Percentiles rank a stretch among this genome's conserved stretches.
Conservation (phyloP, 495 filamentous ascomycete species). For the Thozetella sp. region DNA sequence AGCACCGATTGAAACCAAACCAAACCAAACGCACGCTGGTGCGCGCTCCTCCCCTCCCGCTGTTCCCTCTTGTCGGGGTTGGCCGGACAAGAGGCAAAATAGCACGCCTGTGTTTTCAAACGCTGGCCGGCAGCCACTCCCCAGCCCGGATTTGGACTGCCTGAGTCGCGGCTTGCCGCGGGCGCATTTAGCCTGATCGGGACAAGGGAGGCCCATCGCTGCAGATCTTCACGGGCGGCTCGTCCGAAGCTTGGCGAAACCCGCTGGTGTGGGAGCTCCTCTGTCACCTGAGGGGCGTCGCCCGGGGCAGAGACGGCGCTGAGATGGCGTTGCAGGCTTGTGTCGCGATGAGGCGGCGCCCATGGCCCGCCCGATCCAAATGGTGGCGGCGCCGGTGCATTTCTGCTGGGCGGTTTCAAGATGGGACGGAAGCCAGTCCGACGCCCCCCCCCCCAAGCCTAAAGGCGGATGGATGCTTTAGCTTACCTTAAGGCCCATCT, state of each 20-base stretch:
- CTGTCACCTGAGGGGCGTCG: too few relatives aligned
- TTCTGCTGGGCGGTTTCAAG: not conserved
- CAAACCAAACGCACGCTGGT: not conserved
- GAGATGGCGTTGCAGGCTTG: not conserved
- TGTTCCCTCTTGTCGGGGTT: too few relatives aligned
- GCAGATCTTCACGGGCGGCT: not conserved
- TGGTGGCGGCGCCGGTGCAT: not conserved
- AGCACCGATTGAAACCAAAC: not conserved
- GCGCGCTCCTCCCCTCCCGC: too few relatives aligned
- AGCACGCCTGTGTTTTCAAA: not conserved
- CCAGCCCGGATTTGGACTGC: not conserved
- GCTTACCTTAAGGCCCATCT: too few relatives aligned
- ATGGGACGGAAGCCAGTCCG: too few relatives aligned
- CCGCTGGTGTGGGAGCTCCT: too few relatives aligned
- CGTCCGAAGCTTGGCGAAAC: too few relatives aligned
- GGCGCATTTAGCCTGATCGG: not conserved
- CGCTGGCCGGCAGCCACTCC: not conserved
- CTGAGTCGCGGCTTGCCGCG: conserved; percentile 1
- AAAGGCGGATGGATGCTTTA: too few relatives aligned
- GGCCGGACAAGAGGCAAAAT: not conserved
- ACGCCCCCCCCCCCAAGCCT: too few relatives aligned
- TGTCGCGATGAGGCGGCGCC: not conserved
- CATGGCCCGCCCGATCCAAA: not conserved
- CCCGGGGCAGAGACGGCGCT: too few relatives aligned
- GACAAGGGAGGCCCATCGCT: not conserved